Evolutionary conservation across 1,139 yeast genomes (phyloP).

Genomic region (Diutina catenulata): DNA sequence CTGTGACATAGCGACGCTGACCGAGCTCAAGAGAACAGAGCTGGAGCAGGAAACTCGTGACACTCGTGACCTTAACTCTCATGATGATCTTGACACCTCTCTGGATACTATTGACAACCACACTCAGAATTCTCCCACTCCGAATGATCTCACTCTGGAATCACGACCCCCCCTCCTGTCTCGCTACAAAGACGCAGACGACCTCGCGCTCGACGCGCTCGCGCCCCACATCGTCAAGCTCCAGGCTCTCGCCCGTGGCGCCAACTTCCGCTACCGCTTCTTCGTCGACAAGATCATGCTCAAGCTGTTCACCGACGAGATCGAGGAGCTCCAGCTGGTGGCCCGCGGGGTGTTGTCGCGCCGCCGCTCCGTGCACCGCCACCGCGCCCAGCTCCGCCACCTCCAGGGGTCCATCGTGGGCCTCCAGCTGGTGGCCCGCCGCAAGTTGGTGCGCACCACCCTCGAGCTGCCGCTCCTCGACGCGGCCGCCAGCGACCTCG

Average conservation of each 20-base stretch:
- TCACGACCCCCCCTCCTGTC: too few relatives aligned
- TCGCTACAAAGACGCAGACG: too few relatives aligned
- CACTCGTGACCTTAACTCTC: too few relatives aligned
- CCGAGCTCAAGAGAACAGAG: too few relatives aligned
- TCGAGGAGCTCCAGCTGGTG: conserved; percentile 23
- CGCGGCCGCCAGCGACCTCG: conserved; percentile 6
- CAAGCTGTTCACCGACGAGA: conserved; percentile 39
- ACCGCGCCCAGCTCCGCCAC: conserved; percentile 22
- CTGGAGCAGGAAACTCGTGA: too few relatives aligned
- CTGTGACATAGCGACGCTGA: conserved; percentile 1
- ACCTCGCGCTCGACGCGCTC: background rate
- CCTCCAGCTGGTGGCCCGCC: conserved; percentile 27
- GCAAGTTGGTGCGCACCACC: conserved; percentile 11
- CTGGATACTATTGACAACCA: too few relatives aligned
- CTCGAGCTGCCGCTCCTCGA: conserved; percentile 1
- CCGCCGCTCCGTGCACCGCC: conserved; percentile 24
- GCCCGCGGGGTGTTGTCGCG: conserved; percentile 31
- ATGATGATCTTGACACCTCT: too few relatives aligned
- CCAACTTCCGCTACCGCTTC: conserved; percentile 47
- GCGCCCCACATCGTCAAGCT: conserved; percentile 23
- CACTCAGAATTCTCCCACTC: too few relatives aligned
- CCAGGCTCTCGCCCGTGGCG: conserved; percentile 59
- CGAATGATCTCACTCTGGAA: too few relatives aligned
- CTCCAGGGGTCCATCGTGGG: conserved; percentile 18
- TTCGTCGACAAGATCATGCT: conserved; percentile 51